Percentiles rank a stretch among this genome's conserved stretches.
Evolutionary conservation across 208 protist genomes (phyloP).

Genomic region (Eutreptiella sp.): DNA sequence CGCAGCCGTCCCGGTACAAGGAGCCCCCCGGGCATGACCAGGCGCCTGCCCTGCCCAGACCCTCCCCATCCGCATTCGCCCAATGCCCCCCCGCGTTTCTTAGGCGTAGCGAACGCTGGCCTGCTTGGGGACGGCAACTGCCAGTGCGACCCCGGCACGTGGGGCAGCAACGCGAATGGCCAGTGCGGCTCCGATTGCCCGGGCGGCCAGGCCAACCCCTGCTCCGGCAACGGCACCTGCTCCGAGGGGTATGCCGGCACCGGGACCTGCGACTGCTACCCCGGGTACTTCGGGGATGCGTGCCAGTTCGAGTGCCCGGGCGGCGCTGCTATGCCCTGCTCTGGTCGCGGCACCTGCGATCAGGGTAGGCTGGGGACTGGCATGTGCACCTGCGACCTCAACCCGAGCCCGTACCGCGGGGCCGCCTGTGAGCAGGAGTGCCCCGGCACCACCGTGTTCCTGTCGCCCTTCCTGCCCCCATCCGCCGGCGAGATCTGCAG

Average conservation of each 20-base stretch:
- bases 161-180: no score
- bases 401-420: not conserved
- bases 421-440: conserved; percentile 9
- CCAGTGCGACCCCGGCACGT: no score
- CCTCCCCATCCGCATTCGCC: no score
- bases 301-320: conserved; percentile 20
- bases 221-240: not conserved
- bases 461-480: not conserved
- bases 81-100: no score
- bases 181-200: conserved; percentile 8
- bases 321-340: conserved; percentile 19
- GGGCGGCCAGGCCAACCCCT: not conserved
- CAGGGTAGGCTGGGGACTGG: conserved; percentile 20
- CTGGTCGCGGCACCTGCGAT: conserved; percentile 21
- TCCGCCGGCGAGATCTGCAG: conserved; percentile 3
- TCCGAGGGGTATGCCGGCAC: not conserved
- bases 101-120: no score
- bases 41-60: no score
- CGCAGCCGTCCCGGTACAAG: no score
- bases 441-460: conserved; percentile 3
- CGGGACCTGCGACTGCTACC: conserved; percentile 1
- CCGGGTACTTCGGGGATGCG: conserved; percentile 15
- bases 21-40: no score
- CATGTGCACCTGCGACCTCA: conserved; percentile 8
- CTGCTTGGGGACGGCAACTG: no score